These are phyloP conservation scores for Backusella westeae DNA, from an alignment of 192 early-diverging fungal species.

Conservation along the genomic window DNA sequence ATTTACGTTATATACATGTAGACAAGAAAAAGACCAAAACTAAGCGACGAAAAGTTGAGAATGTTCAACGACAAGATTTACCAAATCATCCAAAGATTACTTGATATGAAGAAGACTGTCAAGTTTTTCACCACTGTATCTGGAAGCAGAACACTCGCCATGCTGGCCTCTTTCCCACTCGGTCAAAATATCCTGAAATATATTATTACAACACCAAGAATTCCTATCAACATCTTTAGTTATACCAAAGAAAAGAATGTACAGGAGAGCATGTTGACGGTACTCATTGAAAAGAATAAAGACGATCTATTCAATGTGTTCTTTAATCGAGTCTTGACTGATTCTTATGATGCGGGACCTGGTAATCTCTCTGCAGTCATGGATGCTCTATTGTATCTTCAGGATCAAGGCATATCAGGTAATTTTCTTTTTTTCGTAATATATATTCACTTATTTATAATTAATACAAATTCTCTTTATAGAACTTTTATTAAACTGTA, in stretches of 20 bases:
- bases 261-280: slow-evolving; percentile 1
- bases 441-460: too few species aligned
- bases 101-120: not conserved
- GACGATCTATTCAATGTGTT: not conserved
- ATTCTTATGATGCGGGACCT: not conserved
- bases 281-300: not conserved
- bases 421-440: not conserved
- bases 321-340: not conserved
- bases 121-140: not conserved
- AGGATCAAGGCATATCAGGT: slow-evolving; percentile 2
- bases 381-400: not conserved
- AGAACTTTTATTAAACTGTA: not conserved
- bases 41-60: not conserved
- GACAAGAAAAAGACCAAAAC: not conserved
- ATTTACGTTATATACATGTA: not conserved
- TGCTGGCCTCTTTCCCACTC: not conserved
- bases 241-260: not conserved
- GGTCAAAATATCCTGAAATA: not conserved
- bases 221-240: slow-evolving; percentile 12
- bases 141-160: slow-evolving; percentile 3
- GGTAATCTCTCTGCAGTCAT: not conserved
- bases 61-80: not conserved
- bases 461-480: not conserved
- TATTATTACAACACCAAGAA: not conserved
- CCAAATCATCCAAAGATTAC: not conserved